phyloP scores from a whole-genome alignment of 176 grass and related monocot species.

The Cenchrus purpureus region DNA sequence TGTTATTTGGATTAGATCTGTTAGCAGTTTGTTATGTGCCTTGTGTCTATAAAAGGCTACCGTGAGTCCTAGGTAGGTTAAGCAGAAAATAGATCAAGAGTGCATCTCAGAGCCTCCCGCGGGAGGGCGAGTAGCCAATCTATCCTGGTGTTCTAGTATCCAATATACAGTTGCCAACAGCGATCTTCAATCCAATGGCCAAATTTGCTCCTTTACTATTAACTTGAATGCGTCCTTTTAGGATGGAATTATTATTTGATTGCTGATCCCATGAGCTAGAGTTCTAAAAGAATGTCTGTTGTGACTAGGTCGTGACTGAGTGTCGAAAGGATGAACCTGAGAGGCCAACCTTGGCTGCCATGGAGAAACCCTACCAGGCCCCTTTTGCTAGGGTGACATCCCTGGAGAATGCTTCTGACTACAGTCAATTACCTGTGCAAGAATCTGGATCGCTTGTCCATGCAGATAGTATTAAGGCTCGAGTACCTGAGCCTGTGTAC shows the following conservation, averaged over 20 bases:
- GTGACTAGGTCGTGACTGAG: slow-evolving; percentile 55
- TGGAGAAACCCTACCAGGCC: slow-evolving; percentile 66
- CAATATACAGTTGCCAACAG: no score
- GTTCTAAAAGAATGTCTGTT: slow-evolving; percentile 36
- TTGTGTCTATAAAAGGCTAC: no score
- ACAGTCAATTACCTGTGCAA: slow-evolving; percentile 24
- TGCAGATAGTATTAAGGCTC: slow-evolving; percentile 54
- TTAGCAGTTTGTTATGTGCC: no score
- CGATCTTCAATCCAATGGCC: not conserved
- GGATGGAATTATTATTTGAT: not conserved
- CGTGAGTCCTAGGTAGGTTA: no score
- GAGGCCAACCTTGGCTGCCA: slow-evolving; percentile 4
- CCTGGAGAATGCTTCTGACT: slow-evolving; percentile 55
- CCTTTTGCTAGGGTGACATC: slow-evolving; percentile 76
- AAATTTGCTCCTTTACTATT: not conserved
- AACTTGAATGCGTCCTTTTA: not conserved
- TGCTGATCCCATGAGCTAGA: not conserved
- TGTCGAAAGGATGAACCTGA: slow-evolving; percentile 52
- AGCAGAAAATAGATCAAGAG: no score
- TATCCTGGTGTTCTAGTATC: no score
- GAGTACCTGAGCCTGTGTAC: slow-evolving; percentile 36
- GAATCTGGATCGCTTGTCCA: slow-evolving; percentile 50
- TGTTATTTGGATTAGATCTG: no score
- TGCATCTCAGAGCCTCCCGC: no score
- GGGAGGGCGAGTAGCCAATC: no score